Base-by-base conservation (phyloP, 73 alveolate genomes). In the Paraurostyla sp. region DNA sequence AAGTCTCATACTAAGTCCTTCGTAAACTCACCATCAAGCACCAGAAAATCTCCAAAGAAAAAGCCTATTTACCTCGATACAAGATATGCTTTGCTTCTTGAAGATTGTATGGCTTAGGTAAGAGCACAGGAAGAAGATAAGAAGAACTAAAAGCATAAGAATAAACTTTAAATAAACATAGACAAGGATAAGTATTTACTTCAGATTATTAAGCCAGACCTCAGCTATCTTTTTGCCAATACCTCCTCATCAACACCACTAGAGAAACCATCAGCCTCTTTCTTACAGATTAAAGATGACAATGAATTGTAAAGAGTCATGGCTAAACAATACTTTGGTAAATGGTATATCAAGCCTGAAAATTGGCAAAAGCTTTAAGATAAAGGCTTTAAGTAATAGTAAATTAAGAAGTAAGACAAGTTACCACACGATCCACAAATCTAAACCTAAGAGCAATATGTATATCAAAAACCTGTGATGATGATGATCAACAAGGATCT, bases 271-370 rank as follows among this genome's bases (percentile, higher is more conserved):
- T 22, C 35, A 22, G 0, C 58, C 2, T 38, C 60, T 4, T 33
- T 0, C 36, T 4, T 65, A 30, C 35, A 65, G 23, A 40, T 65
- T 6, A 30, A 30, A 38, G 58, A 65, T 40, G 82, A 65, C 41
- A 58, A 65, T 3, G 82, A 23, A 11, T 38, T 65, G 41, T 38
- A 15, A 40, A 65, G 82, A 65, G 82, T 65, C 3, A 65, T 65
- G 82, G 82, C 82, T 25, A 65, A 65, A 40, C 41, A 65, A 40
- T 65, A 65, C 23, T 65, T 6, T 40, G 82, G 82, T 7, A 65
- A 58, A 30, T 65, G 82, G 82, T 65, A 65, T 65, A 20, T 65
- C 9, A 38, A 38, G 18, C 82, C 82, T 15, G 7, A 25, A 9
- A 33, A 65, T 3, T 65, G 58, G 59, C 16, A 11, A 18, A 65